Percentiles rank a stretch among this genome's conserved stretches.
These are phyloP conservation scores for Chrysoporthe deuterocubensis DNA, from an alignment of 2,329 filamentous ascomycete genomes.

Conservation along the genomic window DNA sequence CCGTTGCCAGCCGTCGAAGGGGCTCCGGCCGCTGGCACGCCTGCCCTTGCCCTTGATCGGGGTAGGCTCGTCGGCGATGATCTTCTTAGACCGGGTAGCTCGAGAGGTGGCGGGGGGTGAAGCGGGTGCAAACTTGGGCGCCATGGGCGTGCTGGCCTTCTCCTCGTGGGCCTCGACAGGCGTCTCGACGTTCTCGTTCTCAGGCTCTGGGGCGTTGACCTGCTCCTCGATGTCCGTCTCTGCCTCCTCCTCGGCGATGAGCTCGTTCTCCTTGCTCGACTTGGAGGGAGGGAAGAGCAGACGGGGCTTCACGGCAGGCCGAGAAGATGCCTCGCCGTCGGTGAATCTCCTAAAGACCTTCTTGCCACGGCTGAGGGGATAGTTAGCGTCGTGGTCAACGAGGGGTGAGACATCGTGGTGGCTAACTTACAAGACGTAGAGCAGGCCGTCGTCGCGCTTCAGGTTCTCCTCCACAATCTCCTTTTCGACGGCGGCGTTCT, in stretches of 20 bases:
- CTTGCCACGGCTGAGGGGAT: slow-evolving; percentile 70
- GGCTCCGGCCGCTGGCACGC: slow-evolving; percentile 49
- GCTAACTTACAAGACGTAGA: slow-evolving; percentile 75
- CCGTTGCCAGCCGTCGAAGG: slow-evolving; percentile 71
- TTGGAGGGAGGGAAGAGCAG: slow-evolving; percentile 65
- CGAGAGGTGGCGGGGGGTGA: slow-evolving; percentile 67
- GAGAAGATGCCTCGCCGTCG: slow-evolving; percentile 42
- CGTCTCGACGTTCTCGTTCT: slow-evolving; percentile 38
- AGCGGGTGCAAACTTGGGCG: slow-evolving; percentile 58
- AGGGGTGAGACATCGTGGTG: not conserved
- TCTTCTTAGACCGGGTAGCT: slow-evolving; percentile 60
- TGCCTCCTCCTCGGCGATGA: slow-evolving; percentile 59
- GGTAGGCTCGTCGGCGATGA: slow-evolving; percentile 48
- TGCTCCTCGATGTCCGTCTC: slow-evolving; percentile 62
- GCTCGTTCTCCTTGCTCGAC: slow-evolving; percentile 45
- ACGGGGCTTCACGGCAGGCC: slow-evolving; percentile 62
- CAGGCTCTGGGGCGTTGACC: slow-evolving; percentile 31
- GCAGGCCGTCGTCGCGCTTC: slow-evolving; percentile 70
- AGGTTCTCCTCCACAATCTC: slow-evolving; percentile 59
- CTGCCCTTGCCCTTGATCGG: slow-evolving; percentile 44
- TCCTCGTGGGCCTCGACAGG: slow-evolving; percentile 44
- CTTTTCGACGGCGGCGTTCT: slow-evolving; percentile 58
- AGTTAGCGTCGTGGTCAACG: slow-evolving; percentile 13
- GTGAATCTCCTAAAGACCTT: slow-evolving; percentile 74
- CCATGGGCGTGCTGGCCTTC: slow-evolving; percentile 54